Evolutionary conservation across 2,329 filamentous ascomycete species (phyloP).

Genomic region (Elsinoe ampelina): DNA sequence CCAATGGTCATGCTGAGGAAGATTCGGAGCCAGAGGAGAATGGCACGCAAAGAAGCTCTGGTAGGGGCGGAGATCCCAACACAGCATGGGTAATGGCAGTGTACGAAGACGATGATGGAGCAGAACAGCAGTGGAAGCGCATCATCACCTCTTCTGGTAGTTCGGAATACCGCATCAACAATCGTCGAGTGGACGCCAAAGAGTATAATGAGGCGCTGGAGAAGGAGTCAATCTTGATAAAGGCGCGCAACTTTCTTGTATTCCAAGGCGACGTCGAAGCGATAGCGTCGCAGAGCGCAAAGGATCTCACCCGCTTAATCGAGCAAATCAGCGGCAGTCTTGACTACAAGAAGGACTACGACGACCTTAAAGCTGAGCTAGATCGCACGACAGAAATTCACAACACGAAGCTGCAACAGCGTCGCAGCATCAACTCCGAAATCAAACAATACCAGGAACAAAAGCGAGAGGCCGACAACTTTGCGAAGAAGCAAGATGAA

Average conservation of each 20-base stretch:
- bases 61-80: slow-evolving; percentile 63
- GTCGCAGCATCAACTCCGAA: slow-evolving; percentile 91
- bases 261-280: slow-evolving; percentile 98
- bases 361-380: slow-evolving; percentile 73
- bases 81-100: slow-evolving; percentile 99
- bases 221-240: slow-evolving; percentile 92
- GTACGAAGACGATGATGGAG: slow-evolving; percentile 92
- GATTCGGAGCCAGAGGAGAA: slow-evolving; percentile 38
- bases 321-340: slow-evolving; percentile 96
- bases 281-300: slow-evolving; percentile 89
- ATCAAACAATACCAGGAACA: slow-evolving; percentile 97
- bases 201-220: slow-evolving; percentile 92
- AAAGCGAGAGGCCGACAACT: slow-evolving; percentile 90
- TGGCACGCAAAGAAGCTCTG: slow-evolving; percentile 53
- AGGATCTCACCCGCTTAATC: slow-evolving; percentile 84
- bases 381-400: slow-evolving; percentile 85
- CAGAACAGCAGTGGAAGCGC: slow-evolving; percentile 93
- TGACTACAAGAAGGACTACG: slow-evolving; percentile 91
- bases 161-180: slow-evolving; percentile 96
- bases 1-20: slow-evolving; percentile 42
- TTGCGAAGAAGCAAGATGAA: slow-evolving; percentile 81
- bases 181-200: slow-evolving; percentile 74
- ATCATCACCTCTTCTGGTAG: slow-evolving; percentile 79
- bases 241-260: slow-evolving; percentile 93
- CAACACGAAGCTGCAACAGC: slow-evolving; percentile 75